Percentiles rank a stretch among this genome's conserved stretches.
phyloP scores from a whole-genome alignment of 305 asterid genomes.

The Fraxinus nigra region DNA sequence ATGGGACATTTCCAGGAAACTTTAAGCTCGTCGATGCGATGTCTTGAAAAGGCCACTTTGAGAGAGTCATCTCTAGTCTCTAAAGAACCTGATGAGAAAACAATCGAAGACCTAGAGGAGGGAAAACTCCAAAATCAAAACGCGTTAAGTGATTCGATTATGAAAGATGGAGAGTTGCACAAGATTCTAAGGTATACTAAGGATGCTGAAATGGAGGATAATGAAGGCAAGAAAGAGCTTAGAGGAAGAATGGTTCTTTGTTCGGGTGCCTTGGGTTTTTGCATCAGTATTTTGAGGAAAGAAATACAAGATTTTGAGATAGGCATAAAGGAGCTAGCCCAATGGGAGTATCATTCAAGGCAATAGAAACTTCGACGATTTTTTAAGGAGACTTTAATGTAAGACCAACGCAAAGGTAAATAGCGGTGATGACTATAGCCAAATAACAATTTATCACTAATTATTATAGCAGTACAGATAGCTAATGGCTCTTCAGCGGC shows the following conservation, averaged over 20 bases:
- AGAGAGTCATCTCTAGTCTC: constrained; percentile 22
- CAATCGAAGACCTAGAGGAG: constrained; percentile 40
- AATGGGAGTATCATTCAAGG: constrained; percentile 37
- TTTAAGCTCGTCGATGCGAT: constrained; percentile 31
- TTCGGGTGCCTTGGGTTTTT: constrained; percentile 47
- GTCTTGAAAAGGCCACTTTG: constrained; percentile 26
- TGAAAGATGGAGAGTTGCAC: constrained; percentile 18
- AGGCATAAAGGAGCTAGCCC: constrained; percentile 36
- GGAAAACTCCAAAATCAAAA: constrained; percentile 30
- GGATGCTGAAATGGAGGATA: constrained; percentile 19
- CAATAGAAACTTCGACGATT: constrained; percentile 1
- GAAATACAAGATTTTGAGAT: constrained; percentile 38
- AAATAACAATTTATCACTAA: neutral
- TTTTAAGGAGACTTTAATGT: neutral
- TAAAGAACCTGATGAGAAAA: constrained; percentile 26
- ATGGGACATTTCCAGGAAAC: constrained; percentile 34
- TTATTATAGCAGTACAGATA: neutral
- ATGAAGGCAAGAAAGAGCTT: constrained; percentile 26
- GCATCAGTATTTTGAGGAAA: constrained; percentile 43
- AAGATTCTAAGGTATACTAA: constrained; percentile 11
- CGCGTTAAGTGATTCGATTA: neutral
- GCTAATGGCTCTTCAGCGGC: neutral
- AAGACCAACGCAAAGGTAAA: neutral
- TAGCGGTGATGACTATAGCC: neutral
- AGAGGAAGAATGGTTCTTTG: constrained; percentile 31